Percentiles rank a stretch among this genome's conserved stretches.
Evolutionary conservation across 2,329 filamentous ascomycete genomes (phyloP).

Genomic region (Xylariaceae sp.): DNA sequence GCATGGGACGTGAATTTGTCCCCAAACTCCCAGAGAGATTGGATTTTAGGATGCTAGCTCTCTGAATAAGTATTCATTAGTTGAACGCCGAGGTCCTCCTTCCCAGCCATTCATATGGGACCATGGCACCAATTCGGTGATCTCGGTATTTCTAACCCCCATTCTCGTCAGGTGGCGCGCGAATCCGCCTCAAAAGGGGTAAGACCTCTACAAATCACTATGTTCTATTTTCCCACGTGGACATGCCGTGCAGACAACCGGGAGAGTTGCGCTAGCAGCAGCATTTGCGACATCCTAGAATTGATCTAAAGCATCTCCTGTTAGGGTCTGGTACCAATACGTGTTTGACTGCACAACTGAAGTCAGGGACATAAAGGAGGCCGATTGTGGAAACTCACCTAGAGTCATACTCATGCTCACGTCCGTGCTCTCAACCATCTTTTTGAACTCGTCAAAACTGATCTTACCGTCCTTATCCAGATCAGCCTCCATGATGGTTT

Average conservation of each 20-base stretch:
- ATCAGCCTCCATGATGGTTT: constrained; percentile 99
- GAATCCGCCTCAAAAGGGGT: not conserved
- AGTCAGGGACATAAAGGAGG: not conserved
- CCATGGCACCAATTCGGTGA: constrained; percentile 1
- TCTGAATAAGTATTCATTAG: not conserved
- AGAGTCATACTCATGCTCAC: constrained; percentile 71
- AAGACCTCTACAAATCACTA: not conserved
- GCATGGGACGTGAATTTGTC: no score
- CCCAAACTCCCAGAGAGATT: not conserved
- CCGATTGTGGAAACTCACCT: constrained; percentile 41
- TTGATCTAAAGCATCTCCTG: constrained; percentile 10
- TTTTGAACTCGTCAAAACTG: constrained; percentile 96
- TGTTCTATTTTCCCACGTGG: not conserved
- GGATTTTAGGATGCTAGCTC: not conserved
- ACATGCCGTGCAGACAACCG: not conserved
- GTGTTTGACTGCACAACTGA: not conserved
- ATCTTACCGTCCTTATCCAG: constrained; percentile 95
- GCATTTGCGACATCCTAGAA: constrained; percentile 9
- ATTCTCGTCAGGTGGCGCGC: not conserved
- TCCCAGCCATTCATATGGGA: not conserved
- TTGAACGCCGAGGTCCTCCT: not conserved
- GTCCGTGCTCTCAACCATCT: constrained; percentile 96
- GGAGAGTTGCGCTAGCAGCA: not conserved
- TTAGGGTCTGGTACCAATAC: constrained; percentile 4
- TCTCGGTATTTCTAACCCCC: not conserved